Evolutionary conservation across 139 green algal genomes (phyloP).

Genomic region (Ettlia oleoabundans): DNA sequence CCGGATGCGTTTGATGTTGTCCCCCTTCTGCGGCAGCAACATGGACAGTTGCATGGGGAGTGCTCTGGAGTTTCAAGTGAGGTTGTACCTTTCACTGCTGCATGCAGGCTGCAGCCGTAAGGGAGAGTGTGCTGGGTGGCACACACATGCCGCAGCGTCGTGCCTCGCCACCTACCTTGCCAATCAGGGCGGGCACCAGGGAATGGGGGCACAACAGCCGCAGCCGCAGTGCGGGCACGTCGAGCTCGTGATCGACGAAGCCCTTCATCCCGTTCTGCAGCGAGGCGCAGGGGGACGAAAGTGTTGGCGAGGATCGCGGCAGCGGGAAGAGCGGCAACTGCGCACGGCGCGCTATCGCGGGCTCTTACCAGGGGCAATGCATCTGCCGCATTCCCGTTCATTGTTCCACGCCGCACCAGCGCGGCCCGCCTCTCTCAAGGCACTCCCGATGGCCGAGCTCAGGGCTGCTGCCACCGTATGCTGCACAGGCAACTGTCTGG

Average conservation of each 20-base stretch:
- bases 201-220: conserved; percentile 35
- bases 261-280: not conserved
- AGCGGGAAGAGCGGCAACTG: not conserved
- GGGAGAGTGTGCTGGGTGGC: too few species aligned
- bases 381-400: too few species aligned
- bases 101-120: not conserved
- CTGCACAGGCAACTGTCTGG: too few species aligned
- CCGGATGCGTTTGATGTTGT: conserved; percentile 37
- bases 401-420: too few species aligned
- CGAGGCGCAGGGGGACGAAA: not conserved
- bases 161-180: conserved; percentile 32
- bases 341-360: too few species aligned
- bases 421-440: too few species aligned
- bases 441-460: too few species aligned
- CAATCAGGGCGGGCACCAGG: conserved; percentile 39
- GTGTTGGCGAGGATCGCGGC: not conserved
- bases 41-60: not conserved
- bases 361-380: too few species aligned
- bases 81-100: not conserved
- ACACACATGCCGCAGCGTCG: too few species aligned
- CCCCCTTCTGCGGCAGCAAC: conserved; percentile 35
- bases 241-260: not conserved
- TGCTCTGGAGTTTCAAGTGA: not conserved
- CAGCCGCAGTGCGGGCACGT: conserved; percentile 8
- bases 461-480: too few species aligned